Conservation (phyloP, 345 rosid genomes). For the Salix purpurea region DNA sequence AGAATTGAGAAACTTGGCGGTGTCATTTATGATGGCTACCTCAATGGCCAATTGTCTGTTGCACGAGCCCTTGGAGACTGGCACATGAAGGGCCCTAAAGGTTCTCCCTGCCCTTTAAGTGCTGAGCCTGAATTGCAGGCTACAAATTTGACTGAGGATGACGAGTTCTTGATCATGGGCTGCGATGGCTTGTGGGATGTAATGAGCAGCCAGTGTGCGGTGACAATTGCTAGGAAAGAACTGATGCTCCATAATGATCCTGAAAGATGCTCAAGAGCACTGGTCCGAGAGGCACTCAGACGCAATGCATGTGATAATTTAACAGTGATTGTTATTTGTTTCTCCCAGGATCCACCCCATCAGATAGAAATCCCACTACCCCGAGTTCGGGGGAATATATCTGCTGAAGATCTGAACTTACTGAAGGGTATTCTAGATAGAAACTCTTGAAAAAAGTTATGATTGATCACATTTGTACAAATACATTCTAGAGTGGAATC, state of each 20-base stretch:
- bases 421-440: conserved; percentile 80
- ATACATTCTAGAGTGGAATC: neutral
- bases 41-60: conserved; percentile 93
- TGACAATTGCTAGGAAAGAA: conserved; percentile 71
- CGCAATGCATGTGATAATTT: conserved; percentile 76
- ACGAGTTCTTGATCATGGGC: conserved; percentile 94
- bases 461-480: neutral
- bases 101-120: conserved; percentile 77
- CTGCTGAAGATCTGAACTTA: conserved; percentile 78
- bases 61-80: conserved; percentile 97
- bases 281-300: conserved; percentile 81
- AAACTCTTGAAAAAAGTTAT: conserved; percentile 36
- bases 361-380: conserved; percentile 64
- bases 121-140: conserved; percentile 91
- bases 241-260: conserved; percentile 94
- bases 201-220: conserved; percentile 96
- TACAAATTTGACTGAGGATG: conserved; percentile 63
- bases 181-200: conserved; percentile 99
- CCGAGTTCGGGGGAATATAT: conserved; percentile 74
- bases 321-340: conserved; percentile 77
- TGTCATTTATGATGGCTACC: conserved; percentile 88
- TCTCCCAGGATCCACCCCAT: conserved; percentile 80
- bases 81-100: conserved; percentile 96
- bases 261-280: conserved; percentile 86
- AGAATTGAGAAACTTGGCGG: conserved; percentile 94